A percentile compares a stretch with the other conserved stretches of the same genome.
Conservation (phyloP, 2,329 filamentous ascomycete genomes). For the Verticillium alfalfae region DNA sequence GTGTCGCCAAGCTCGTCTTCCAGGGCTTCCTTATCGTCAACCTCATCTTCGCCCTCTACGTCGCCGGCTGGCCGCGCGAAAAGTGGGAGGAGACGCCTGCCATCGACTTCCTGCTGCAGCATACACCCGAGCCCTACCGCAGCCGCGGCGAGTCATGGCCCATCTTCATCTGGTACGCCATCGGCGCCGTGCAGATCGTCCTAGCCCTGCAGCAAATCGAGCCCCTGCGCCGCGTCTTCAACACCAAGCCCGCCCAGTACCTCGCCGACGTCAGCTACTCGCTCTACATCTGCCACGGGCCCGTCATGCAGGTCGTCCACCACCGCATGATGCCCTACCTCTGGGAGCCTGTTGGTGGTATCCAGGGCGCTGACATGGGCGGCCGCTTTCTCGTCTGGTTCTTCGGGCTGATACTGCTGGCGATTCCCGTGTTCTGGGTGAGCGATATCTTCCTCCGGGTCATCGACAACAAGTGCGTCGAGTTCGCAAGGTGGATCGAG, state of each 20-base stretch:
- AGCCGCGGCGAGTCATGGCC: conserved; percentile 22
- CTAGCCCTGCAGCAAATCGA: conserved; percentile 21
- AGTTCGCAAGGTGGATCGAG: conserved; percentile 44
- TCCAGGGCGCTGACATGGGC: conserved; percentile 24
- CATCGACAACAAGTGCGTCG: conserved; percentile 41
- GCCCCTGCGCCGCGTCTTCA: conserved; percentile 31
- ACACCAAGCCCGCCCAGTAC: conserved; percentile 44
- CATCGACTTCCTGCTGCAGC: conserved; percentile 21
- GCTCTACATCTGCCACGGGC: conserved; percentile 54
- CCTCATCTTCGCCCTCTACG: conserved; percentile 23
- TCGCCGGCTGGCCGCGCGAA: conserved; percentile 34
- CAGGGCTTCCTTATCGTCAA: conserved; percentile 16
- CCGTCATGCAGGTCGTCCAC: conserved; percentile 33
- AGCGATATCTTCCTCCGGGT: conserved; percentile 55
- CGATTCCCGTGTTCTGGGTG: conserved; percentile 40
- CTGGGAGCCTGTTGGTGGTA: conserved; percentile 21
- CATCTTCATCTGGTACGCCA: conserved; percentile 27
- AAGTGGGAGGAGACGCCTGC: conserved; percentile 24
- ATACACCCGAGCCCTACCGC: conserved; percentile 26
- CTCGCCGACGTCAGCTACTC: conserved; percentile 52
- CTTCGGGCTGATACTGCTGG: conserved; percentile 27
- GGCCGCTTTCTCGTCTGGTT: conserved; percentile 25
- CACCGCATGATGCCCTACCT: conserved; percentile 10
- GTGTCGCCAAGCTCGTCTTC: conserved; percentile 9
- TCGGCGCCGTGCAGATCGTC: conserved; percentile 25